Percentiles rank a stretch among this genome's conserved stretches.
Conservation (phyloP, 768 basidiomycete genomes). For the Lanmaoa pseudosensibilis region DNA sequence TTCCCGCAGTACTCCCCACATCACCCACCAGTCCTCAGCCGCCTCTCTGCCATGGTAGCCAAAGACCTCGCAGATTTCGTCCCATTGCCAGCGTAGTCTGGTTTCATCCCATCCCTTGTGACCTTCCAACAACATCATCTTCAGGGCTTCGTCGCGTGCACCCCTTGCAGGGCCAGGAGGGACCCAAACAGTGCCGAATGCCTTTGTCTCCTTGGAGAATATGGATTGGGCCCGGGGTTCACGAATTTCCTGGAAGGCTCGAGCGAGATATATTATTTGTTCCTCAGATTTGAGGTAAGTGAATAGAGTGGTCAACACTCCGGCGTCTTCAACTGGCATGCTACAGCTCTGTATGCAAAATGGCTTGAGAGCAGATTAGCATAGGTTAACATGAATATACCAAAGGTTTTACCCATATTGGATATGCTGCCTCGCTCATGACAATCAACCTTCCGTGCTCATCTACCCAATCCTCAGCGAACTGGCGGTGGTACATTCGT, state of each 20-base stretch:
- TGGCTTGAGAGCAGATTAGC: slow-evolving; percentile 39
- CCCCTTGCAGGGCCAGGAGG: slow-evolving; percentile 48
- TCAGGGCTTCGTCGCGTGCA: slow-evolving; percentile 42
- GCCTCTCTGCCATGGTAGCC: slow-evolving; percentile 56
- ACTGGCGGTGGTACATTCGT: slow-evolving; percentile 36
- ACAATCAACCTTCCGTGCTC: slow-evolving; percentile 51
- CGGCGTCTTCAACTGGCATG: slow-evolving; percentile 36
- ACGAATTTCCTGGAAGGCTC: slow-evolving; percentile 62
- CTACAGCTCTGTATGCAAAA: slow-evolving; percentile 42
- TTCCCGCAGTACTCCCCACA: slow-evolving; percentile 52
- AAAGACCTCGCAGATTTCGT: slow-evolving; percentile 53
- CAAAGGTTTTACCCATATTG: slow-evolving; percentile 44
- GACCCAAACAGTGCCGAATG: slow-evolving; percentile 42
- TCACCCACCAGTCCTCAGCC: slow-evolving; percentile 68
- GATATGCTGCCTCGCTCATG: slow-evolving; percentile 62
- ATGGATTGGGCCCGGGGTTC: slow-evolving; percentile 47
- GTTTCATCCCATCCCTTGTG: slow-evolving; percentile 49
- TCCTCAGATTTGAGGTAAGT: slow-evolving; percentile 47
- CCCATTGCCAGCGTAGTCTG: slow-evolving; percentile 52
- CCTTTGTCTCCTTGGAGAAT: slow-evolving; percentile 45
- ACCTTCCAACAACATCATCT: slow-evolving; percentile 24
- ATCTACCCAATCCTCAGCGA: slow-evolving; percentile 54
- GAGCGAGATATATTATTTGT: slow-evolving; percentile 51
- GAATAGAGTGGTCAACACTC: slow-evolving; percentile 35
- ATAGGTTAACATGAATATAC: background rate